Evolutionary conservation across 2,329 filamentous ascomycete genomes (phyloP), one percentile per base, ranked within the genome.

Genomic region (Aschersonia sp.): DNA sequence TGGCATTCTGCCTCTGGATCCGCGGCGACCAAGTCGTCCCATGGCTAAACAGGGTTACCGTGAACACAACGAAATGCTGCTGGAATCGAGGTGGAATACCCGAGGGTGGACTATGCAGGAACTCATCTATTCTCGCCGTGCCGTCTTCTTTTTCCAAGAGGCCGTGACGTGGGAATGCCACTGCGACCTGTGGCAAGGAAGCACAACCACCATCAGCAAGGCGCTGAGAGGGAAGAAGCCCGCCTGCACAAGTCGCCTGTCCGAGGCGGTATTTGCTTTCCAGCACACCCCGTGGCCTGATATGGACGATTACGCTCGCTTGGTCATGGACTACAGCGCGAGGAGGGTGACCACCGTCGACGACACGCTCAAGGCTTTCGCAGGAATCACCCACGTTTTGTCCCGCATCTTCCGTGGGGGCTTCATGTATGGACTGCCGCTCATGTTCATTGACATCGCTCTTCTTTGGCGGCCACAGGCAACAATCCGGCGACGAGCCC

Each of bases 91-190:
- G 9, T 70, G 68, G 68, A 64, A 61, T 48, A 60, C 57, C 1
- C 60, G 68, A 32, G 66, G 61, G 32, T 71, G 68, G 68, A 70
- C 68, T 5, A 54, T 71, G 20, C 65, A 70, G 50, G 68, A 71
- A 50, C 58, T 59, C 2, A 54, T 69, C 10, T 71, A 71, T 52
- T 65, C 68, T 30, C 59, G 68, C 31, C 65, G 68, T 7, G 60
- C 61, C 9, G 59, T 71, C 46, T 71, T 66, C 55, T 64, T 71
- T 52, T 70, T 70, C 46, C 63, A 68, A 31, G 65, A 71, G 29
- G 50, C 59, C 6, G 59, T 70, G 9, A 67, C 66, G 2, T 71
- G 68, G 68, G 65, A 70, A 50, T 71, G 68, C 46, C 68, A 71
- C 52, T 71, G 68, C 56, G 63, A 69, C 35, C 54, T 62, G 4